Evolutionary conservation across 257 asterid genomes (phyloP), one percentile per base, ranked within the genome.

Genomic region (Solanum dulcamara): DNA sequence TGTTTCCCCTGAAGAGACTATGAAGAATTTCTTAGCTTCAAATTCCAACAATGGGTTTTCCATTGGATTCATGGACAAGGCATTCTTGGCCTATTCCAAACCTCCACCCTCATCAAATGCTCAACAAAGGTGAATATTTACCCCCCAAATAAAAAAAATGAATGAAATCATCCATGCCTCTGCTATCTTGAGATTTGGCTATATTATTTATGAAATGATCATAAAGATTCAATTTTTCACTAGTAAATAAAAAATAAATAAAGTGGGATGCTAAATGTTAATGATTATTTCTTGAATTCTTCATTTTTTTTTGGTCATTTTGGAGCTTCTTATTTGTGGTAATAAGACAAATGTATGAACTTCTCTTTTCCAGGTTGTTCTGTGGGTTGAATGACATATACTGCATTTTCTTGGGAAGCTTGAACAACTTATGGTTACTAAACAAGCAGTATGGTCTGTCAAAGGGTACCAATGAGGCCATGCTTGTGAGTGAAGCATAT

Each of bases 391-490:
- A 95, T 85, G 98, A 95, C 77, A 93, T 94, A 28, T 95, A 92
- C 92, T 95, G 98, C 91, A 85, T 92, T 26, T 97, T 97, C 89
- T 6, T 89, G 89, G 99, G 98, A 87, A 88, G 90, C 57, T 86
- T 95, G 80, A 85, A 90, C 88, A 97, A 97, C 87, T 74, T 97
- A 71, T 88, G 93, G 86, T 53, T 87, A 24, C 95, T 97, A 5
- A 95, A 93, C 92, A 94, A 88, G 90, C 98, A 97, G 48, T 97
- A 97, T 82, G 99, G 98, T 30, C 90, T 95, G 33, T 86, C 94
- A 18, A 97, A 92, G 90, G 91, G 89, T 13, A 89, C 89, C 22
- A 93, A 94, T 83, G 99, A 97, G 90, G 98, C 98, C 84, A 85
- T 88, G 88, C 88, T 88, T 64, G 86, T 92, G 46, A 92, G 91